A percentile compares a stretch with the other conserved stretches of the same genome.
Conservation (phyloP, 2,329 filamentous ascomycete species). For the Lecanoromycetidae sp. region DNA sequence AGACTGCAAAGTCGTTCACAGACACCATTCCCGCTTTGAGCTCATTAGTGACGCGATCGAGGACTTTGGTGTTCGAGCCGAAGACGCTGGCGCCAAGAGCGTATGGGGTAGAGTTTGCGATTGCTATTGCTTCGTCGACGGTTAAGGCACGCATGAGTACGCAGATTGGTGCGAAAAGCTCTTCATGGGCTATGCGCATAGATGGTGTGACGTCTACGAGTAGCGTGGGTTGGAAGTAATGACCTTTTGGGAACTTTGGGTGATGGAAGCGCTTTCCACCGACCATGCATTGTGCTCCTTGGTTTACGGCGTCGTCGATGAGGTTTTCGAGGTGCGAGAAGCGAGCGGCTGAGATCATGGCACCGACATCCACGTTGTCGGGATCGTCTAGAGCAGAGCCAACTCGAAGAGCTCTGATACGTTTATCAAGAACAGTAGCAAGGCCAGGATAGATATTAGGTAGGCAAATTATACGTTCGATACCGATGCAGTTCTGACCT, state of each 20-base stretch:
- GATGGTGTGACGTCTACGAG: slow-evolving; percentile 74
- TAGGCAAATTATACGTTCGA: slow-evolving; percentile 79
- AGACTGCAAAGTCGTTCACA: slow-evolving; percentile 89
- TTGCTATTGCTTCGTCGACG: slow-evolving; percentile 54
- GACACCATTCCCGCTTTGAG: slow-evolving; percentile 81
- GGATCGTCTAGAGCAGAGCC: slow-evolving; percentile 54
- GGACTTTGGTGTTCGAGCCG: slow-evolving; percentile 51
- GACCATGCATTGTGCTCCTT: slow-evolving; percentile 68
- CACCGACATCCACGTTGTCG: slow-evolving; percentile 63
- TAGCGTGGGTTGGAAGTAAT: slow-evolving; percentile 88
- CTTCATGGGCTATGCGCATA: slow-evolving; percentile 80
- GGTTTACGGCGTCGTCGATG: slow-evolving; percentile 61
- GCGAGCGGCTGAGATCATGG: slow-evolving; percentile 67
- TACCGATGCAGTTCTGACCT: slow-evolving; percentile 95
- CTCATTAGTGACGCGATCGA: slow-evolving; percentile 52
- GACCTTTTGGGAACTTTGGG: slow-evolving; percentile 60
- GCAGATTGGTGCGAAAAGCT: slow-evolving; percentile 89
- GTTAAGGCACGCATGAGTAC: slow-evolving; percentile 63
- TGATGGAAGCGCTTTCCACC: slow-evolving; percentile 65
- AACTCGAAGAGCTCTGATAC: slow-evolving; percentile 61
- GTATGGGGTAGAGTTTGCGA: slow-evolving; percentile 76
- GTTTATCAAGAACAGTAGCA: slow-evolving; percentile 56
- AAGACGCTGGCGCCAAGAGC: slow-evolving; percentile 85
- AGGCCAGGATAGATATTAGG: slow-evolving; percentile 65
- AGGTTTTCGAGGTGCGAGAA: slow-evolving; percentile 67